phyloP scores from a whole-genome alignment of 2,329 filamentous ascomycete genomes.

The Trichoderma aggressivum region DNA sequence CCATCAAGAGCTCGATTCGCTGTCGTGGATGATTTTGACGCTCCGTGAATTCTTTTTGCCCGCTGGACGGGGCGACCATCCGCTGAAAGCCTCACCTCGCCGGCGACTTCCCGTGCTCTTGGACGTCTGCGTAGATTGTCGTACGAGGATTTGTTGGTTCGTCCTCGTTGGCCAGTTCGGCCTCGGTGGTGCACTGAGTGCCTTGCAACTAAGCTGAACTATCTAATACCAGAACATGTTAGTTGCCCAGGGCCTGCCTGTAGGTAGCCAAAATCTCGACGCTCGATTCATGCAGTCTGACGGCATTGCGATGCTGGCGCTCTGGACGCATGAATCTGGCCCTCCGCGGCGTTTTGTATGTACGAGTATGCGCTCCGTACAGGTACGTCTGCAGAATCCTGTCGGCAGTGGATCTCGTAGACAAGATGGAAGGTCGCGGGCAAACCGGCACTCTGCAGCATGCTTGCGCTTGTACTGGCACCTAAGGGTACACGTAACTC shows the following conservation, averaged over 20 bases:
- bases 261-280: not conserved
- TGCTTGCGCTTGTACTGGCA: not conserved
- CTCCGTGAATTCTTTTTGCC: not conserved
- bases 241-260: not conserved
- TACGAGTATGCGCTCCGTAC: not conserved
- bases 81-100: not conserved
- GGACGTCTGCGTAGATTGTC: not conserved
- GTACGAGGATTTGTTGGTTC: slow-evolving; percentile 4
- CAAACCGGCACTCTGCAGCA: not conserved
- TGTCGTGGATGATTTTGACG: not conserved
- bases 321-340: slow-evolving; percentile 2
- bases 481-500: not conserved
- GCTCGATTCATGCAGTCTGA: not conserved
- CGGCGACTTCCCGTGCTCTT: not conserved
- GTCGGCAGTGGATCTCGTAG: not conserved
- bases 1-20: not conserved
- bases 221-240: not conserved
- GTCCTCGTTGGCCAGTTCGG: not conserved
- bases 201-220: not conserved
- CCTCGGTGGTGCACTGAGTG: not conserved
- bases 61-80: not conserved
- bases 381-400: not conserved
- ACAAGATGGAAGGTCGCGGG: not conserved
- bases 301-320: not conserved
- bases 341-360: not conserved